Evolutionary conservation across 108 stramenopile species (phyloP).

Genomic region (Craspedostauros australis): DNA sequence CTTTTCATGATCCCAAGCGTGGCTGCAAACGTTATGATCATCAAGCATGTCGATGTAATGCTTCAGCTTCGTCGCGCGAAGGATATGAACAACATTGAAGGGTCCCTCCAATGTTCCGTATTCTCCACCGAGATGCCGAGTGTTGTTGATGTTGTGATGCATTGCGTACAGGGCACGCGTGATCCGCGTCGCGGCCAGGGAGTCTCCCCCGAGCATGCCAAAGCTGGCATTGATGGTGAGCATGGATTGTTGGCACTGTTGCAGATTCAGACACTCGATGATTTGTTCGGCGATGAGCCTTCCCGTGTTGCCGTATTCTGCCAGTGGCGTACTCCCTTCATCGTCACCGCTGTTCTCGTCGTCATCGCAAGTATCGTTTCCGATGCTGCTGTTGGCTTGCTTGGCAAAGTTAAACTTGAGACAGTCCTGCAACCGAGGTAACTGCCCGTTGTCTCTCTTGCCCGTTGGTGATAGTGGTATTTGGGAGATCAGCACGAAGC

Average conservation of each 20-base stretch:
- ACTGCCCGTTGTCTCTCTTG: constrained; percentile 44
- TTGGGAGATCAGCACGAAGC: constrained; percentile 51
- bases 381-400: too few relatives aligned
- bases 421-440: constrained; percentile 32
- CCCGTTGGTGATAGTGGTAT: constrained; percentile 79
- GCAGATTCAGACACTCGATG: constrained; percentile 66
- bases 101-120: constrained; percentile 53
- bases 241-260: constrained; percentile 44
- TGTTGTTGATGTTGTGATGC: constrained; percentile 53
- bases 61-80: constrained; percentile 49
- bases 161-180: constrained; percentile 62
- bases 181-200: constrained; percentile 71
- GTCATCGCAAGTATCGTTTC: too few relatives aligned
- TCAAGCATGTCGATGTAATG: constrained; percentile 70
- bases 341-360: too few relatives aligned
- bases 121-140: constrained; percentile 63
- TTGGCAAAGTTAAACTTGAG: not conserved
- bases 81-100: constrained; percentile 50
- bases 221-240: constrained; percentile 56
- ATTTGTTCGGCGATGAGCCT: constrained; percentile 43
- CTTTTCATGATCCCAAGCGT: too few relatives aligned
- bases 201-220: constrained; percentile 78
- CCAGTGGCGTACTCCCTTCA: constrained; percentile 10
- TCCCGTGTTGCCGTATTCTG: constrained; percentile 46
- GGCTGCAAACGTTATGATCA: constrained; percentile 15